phyloP scores from a whole-genome alignment of 352 stramenopile genomes.

The Globisporangium spiculum region DNA sequence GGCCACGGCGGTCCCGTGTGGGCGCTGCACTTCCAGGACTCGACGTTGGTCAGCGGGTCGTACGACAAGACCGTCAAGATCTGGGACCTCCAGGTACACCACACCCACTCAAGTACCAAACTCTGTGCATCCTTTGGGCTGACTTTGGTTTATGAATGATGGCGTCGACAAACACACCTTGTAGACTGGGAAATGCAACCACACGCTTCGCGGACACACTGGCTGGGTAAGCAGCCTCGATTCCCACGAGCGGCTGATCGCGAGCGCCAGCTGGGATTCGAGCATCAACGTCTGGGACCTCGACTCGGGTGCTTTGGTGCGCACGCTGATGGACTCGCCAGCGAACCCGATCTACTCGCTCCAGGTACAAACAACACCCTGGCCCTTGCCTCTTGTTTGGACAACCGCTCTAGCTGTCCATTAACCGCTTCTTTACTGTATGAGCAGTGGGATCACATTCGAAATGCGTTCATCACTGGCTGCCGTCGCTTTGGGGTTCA shows the following conservation, averaged over 20 bases:
- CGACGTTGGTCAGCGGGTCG: slow-evolving; percentile 27
- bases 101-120: not conserved
- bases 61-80: slow-evolving; percentile 38
- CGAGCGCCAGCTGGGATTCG: slow-evolving; percentile 23
- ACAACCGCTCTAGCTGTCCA: not conserved
- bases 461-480: slow-evolving; percentile 20
- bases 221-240: slow-evolving; percentile 27
- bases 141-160: not conserved
- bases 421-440: not conserved
- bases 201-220: slow-evolving; percentile 26
- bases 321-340: slow-evolving; percentile 19
- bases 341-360: slow-evolving; percentile 31
- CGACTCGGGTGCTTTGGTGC: slow-evolving; percentile 17
- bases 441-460: slow-evolving; percentile 20
- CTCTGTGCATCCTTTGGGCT: not conserved
- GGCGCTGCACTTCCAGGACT: slow-evolving; percentile 23
- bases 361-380: slow-evolving; percentile 8
- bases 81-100: slow-evolving; percentile 27
- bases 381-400: no score
- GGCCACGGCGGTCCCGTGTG: slow-evolving; percentile 29
- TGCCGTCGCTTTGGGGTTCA: slow-evolving; percentile 25
- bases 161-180: not conserved
- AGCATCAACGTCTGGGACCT: slow-evolving; percentile 26
- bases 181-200: slow-evolving; percentile 22
- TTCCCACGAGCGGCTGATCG: slow-evolving; percentile 6